Base-by-base conservation (phyloP, 2,329 filamentous ascomycete genomes). In the Phyllosticta paracitricarpa region DNA sequence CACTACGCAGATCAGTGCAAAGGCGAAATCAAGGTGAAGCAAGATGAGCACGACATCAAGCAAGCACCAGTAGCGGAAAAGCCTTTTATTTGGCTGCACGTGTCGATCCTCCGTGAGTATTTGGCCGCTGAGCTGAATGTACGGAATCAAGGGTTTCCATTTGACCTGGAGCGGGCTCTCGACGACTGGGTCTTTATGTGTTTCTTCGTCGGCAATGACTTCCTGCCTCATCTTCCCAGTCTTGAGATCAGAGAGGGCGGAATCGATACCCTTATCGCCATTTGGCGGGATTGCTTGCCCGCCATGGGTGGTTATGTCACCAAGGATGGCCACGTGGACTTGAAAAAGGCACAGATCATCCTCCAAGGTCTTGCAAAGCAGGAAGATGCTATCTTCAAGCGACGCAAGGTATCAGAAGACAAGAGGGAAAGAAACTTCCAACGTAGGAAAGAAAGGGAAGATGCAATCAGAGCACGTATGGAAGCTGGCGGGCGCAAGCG, bases 171-270 rank as follows among this genome's bases (percentile, higher is more conserved):
- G 75, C 86, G 94, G 66, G 92, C 92, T 26, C 84, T 97, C 63
- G 94, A 97, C 74, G 93, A 97, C 72, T 97, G 93, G 94, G 91
- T 97, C 14, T 97, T 97, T 74, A 94, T 97, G 86, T 97, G 93
- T 77, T 97, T 95, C 78, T 97, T 97, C 72, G 93, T 97, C 61
- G 93, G 93, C 66, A 99, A 99, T 75, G 95, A 99, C 78, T 99
- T 99, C 77, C 78, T 99, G 67, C 94, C 94, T 57, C 94, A 99
- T 80, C 80, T 99, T 62, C 94, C 94, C n/a, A 96, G 93, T 69
- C 82, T 99, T 62, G 94, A 97, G 73, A 97, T 99, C 72, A 86
- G 94, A 63, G 94, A 99, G 71, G 92, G 97, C 72, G 93, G 93
- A 56, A 99, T 99, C 70, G 93, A 99, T 71, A 95, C 92, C 0